These are phyloP conservation scores for Fraxinus nigra DNA, from an alignment of 305 asterid genomes.

Conservation along the genomic window DNA sequence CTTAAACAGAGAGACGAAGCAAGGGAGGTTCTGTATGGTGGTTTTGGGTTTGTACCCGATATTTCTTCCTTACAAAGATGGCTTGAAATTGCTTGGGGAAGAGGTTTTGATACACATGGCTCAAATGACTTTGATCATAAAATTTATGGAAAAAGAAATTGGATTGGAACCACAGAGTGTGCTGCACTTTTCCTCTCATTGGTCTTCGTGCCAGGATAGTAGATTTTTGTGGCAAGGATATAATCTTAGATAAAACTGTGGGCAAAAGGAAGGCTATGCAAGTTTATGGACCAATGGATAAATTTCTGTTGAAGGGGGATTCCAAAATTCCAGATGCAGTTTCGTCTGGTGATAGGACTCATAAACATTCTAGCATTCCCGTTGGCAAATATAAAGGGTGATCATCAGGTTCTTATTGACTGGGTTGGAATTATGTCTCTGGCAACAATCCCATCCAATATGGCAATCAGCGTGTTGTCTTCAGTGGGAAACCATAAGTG, in stretches of 20 bases:
- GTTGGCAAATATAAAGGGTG: slow-evolving; percentile 43
- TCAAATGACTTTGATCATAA: slow-evolving; percentile 57
- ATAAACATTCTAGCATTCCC: slow-evolving; percentile 21
- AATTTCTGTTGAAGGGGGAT: slow-evolving; percentile 47
- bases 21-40: slow-evolving; percentile 58
- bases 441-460: slow-evolving; percentile 34
- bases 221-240: slow-evolving; percentile 55
- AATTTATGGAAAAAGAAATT: slow-evolving; percentile 57
- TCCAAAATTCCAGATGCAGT: slow-evolving; percentile 20
- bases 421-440: slow-evolving; percentile 85
- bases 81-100: slow-evolving; percentile 86
- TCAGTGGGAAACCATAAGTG: slow-evolving; percentile 74
- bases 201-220: slow-evolving; percentile 80
- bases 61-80: slow-evolving; percentile 70
- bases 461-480: slow-evolving; percentile 46
- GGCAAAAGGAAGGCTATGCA: slow-evolving; percentile 36
- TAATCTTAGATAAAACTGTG: slow-evolving; percentile 14
- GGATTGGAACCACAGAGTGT: slow-evolving; percentile 94
- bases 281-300: slow-evolving; percentile 82
- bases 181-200: slow-evolving; percentile 79
- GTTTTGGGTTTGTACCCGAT: slow-evolving; percentile 73
- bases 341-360: slow-evolving; percentile 24
- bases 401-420: slow-evolving; percentile 53
- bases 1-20: slow-evolving; percentile 60
- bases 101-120: slow-evolving; percentile 70